These are phyloP conservation scores for Fusarium torreyae DNA, from an alignment of 2,329 filamentous ascomycete species.

Conservation along the genomic window DNA sequence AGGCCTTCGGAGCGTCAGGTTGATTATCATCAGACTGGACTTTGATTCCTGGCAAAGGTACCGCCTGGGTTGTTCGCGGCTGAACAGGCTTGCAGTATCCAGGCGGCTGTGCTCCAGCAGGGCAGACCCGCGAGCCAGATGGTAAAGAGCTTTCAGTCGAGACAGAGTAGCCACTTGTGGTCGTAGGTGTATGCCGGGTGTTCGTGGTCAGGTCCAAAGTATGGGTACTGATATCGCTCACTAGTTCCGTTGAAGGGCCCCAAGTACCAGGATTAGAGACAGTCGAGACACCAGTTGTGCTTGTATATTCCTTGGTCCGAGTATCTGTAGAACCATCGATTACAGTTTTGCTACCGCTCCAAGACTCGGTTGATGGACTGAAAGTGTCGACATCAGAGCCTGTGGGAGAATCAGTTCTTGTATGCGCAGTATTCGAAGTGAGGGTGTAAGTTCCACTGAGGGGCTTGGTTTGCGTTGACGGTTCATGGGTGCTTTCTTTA, in stretches of 20 bases:
- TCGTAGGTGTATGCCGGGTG: rapidly evolving
- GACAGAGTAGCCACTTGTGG: rapidly evolving
- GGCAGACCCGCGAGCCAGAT: constrained; percentile 10
- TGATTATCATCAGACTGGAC: background rate
- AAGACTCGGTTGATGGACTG: too few relatives aligned
- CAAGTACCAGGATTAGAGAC: background rate
- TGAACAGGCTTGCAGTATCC: constrained; percentile 13
- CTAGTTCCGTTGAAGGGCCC: too few relatives aligned
- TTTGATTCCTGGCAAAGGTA: background rate
- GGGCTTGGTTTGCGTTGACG: background rate
- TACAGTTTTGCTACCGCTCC: too few relatives aligned
- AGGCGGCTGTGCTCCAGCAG: constrained; percentile 1
- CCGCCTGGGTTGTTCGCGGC: background rate
- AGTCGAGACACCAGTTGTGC: background rate
- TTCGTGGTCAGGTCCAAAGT: background rate
- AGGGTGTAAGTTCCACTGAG: background rate
- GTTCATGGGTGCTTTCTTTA: background rate
- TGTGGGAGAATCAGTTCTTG: too few relatives aligned
- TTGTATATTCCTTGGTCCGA: background rate
- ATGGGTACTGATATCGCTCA: too few relatives aligned
- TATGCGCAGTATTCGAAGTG: background rate
- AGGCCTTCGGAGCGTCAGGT: background rate
- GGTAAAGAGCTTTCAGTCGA: background rate
- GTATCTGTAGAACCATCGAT: background rate
- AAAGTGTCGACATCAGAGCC: too few relatives aligned